These are phyloP conservation scores for Penicillium fimorum DNA, from an alignment of 495 filamentous ascomycete species.

Conservation along the genomic window DNA sequence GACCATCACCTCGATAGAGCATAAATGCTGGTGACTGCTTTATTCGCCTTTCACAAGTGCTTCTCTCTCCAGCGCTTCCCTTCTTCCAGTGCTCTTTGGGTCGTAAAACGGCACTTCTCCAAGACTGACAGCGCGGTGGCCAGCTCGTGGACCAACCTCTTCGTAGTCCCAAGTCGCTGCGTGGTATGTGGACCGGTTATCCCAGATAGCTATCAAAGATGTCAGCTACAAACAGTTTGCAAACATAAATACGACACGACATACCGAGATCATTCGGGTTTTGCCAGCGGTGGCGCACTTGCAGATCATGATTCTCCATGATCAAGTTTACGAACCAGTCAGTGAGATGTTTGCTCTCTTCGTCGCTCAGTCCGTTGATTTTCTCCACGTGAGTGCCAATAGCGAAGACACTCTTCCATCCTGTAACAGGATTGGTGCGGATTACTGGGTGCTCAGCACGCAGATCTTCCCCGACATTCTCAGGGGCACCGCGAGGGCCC, in stretches of 20 bases:
- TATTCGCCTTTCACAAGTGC: too few species aligned
- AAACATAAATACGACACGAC: neutral
- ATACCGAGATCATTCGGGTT: conserved; percentile 54
- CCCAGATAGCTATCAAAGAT: conserved; percentile 65
- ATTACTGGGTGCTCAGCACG: conserved; percentile 67
- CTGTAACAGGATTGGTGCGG: conserved; percentile 78
- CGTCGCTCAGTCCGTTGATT: conserved; percentile 63
- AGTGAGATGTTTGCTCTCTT: conserved; percentile 60
- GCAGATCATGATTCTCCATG: conserved; percentile 75
- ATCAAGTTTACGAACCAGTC: conserved; percentile 64
- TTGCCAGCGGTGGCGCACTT: conserved; percentile 67
- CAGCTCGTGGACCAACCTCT: conserved; percentile 54
- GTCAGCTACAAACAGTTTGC: neutral
- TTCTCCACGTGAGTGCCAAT: conserved; percentile 58
- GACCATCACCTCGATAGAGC: too few species aligned
- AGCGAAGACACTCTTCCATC: conserved; percentile 74
- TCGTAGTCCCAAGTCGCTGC: conserved; percentile 69
- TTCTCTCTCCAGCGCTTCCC: conserved; percentile 37
- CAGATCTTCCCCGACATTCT: conserved; percentile 63
- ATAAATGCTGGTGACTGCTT: too few species aligned
- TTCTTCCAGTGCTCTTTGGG: conserved; percentile 38
- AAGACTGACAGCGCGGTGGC: conserved; percentile 62
- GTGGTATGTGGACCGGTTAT: conserved; percentile 70
- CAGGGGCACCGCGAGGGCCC: conserved; percentile 59
- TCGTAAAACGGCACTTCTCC: conserved; percentile 72